These are phyloP conservation scores for Gaeumannomyces sp. DNA, from an alignment of 2,329 filamentous ascomycete species.

Conservation along the genomic window DNA sequence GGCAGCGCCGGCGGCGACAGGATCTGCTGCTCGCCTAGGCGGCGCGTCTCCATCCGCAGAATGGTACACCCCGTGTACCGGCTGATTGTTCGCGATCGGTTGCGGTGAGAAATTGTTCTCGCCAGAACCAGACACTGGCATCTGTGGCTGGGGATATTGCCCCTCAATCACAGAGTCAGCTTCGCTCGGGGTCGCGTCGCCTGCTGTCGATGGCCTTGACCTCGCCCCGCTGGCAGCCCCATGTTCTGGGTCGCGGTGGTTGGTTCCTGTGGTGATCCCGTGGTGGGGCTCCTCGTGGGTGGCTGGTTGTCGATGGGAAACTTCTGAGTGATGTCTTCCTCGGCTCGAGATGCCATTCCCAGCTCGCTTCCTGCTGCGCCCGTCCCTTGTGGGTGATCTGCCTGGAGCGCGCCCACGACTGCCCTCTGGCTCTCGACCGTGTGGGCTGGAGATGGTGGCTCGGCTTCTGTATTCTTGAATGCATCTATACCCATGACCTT, in stretches of 20 bases:
- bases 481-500: not conserved
- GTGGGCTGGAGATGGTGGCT: not conserved
- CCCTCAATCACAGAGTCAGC: not conserved
- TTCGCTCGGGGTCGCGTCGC: not conserved
- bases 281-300: no score
- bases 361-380: not conserved
- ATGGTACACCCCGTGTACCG: no score
- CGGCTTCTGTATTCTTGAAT: not conserved
- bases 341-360: no score
- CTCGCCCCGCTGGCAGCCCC: no score
- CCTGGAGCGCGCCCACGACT: not conserved
- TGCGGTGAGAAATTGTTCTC: no score
- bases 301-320: not conserved
- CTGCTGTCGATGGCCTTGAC: not conserved
- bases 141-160: not conserved
- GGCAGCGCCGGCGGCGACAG: no score
- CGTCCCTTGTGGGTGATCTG: not conserved
- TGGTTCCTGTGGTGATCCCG: not conserved
- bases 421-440: not conserved
- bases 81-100: no score
- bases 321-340: no score
- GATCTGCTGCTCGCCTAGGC: not conserved
- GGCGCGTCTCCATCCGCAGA: not conserved
- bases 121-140: no score
- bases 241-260: not conserved